phyloP scores from a whole-genome alignment of 1,139 yeast genomes.

The Geotrichum aggregatum region DNA sequence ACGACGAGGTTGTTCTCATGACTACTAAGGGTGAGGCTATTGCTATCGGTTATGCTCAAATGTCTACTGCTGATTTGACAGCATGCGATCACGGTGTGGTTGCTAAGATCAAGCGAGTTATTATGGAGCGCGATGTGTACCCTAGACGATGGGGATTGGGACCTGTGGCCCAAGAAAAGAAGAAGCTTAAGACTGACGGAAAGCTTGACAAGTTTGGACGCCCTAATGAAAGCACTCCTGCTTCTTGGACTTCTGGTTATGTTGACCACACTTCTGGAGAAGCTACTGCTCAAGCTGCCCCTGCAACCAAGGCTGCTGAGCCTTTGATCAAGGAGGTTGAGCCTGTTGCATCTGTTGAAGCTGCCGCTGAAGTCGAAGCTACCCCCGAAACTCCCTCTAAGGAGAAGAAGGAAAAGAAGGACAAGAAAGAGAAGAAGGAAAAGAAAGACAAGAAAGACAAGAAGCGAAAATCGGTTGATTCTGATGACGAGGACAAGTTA shows the following conservation, averaged over 20 bases:
- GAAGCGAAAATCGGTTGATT: slow-evolving; percentile 64
- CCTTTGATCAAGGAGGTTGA: slow-evolving; percentile 36
- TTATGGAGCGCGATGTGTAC: slow-evolving; percentile 97
- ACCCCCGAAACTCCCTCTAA: slow-evolving; percentile 45
- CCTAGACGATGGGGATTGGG: slow-evolving; percentile 99
- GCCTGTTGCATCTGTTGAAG: slow-evolving; percentile 40
- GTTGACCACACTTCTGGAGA: slow-evolving; percentile 57
- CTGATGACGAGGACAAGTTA: slow-evolving; percentile 56
- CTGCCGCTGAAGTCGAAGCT: slow-evolving; percentile 47
- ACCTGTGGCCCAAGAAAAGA: slow-evolving; percentile 97
- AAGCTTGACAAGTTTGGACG: slow-evolving; percentile 95
- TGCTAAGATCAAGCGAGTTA: slow-evolving; percentile 97
- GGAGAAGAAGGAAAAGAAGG: slow-evolving; percentile 46
- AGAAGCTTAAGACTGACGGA: slow-evolving; percentile 95
- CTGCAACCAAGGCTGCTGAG: slow-evolving; percentile 36
- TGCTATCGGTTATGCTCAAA: slow-evolving; percentile 97
- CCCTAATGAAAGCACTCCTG: slow-evolving; percentile 89
- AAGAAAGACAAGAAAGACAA: slow-evolving; percentile 60
- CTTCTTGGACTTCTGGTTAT: slow-evolving; percentile 82
- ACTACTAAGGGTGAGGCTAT: slow-evolving; percentile 99
- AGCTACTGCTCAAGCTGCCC: slow-evolving; percentile 46
- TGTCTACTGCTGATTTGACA: slow-evolving; percentile 96
- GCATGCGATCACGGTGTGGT: slow-evolving; percentile 98
- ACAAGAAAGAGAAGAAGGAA: slow-evolving; percentile 39
- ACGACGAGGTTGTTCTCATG: slow-evolving; percentile 95